Conservation (phyloP, 2,329 filamentous ascomycete species). For the Pseudogymnoascus sp. region DNA sequence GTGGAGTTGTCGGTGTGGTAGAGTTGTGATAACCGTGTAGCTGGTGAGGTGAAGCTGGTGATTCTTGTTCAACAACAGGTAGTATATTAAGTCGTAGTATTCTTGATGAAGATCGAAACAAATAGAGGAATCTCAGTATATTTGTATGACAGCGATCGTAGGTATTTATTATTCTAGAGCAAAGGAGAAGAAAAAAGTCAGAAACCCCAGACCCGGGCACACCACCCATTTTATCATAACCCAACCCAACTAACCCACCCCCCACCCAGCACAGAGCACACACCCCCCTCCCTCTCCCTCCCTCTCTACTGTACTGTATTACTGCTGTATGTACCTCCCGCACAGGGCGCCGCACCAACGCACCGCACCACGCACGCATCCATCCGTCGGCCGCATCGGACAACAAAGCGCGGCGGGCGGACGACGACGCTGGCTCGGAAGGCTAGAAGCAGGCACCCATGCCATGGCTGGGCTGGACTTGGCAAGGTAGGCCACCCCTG, state of each 20-base stretch:
- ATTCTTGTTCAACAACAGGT: neutral
- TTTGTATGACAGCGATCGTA: neutral
- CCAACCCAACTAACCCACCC: neutral
- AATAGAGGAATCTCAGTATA: neutral
- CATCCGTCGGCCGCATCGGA: neutral
- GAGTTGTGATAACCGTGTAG: neutral
- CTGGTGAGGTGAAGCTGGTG: neutral
- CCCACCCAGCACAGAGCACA: neutral
- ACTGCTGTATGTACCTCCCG: neutral
- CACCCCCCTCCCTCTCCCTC: neutral
- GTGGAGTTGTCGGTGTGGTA: neutral
- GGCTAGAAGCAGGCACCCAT: neutral
- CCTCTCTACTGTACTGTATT: neutral
- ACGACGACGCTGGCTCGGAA: neutral
- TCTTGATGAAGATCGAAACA: neutral
- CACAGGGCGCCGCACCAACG: neutral
- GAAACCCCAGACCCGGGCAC: neutral
- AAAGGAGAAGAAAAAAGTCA: neutral
- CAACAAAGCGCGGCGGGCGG: neutral
- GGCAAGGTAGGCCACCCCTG: neutral
- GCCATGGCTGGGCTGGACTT: neutral
- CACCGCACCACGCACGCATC: neutral
- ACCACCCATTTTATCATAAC: neutral
- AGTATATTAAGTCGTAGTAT: neutral
- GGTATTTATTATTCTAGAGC: neutral